Percentiles rank a stretch among this genome's conserved stretches.
These are phyloP conservation scores for Pythium folliculosum DNA, from an alignment of 352 stramenopile genomes.

Conservation along the genomic window DNA sequence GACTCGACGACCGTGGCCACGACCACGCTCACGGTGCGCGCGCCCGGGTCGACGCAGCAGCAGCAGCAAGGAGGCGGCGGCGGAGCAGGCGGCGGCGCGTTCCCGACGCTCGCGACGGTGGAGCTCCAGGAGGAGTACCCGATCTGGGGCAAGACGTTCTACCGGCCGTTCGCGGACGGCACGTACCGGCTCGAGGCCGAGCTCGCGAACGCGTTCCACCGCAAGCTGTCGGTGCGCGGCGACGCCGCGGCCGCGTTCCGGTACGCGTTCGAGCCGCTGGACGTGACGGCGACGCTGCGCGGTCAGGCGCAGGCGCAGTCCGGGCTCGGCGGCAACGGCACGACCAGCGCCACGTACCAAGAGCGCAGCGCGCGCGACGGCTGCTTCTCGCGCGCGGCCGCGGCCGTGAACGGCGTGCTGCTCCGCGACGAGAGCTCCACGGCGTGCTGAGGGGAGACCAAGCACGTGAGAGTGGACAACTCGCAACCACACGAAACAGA, in stretches of 20 bases:
- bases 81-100: background rate
- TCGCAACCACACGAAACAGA: no score
- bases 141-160: conserved; percentile 47
- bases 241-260: conserved; percentile 25
- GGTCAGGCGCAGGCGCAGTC: conserved; percentile 38
- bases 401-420: conserved; percentile 23
- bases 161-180: conserved; percentile 34
- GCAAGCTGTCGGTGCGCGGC: conserved; percentile 20
- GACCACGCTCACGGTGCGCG: conserved; percentile 29
- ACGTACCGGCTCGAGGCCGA: conserved; percentile 48
- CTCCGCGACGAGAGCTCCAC: conserved; percentile 28
- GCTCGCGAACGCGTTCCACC: conserved; percentile 47
- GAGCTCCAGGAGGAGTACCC: conserved; percentile 53
- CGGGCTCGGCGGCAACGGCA: conserved; percentile 41
- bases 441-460: conserved; percentile 8
- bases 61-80: conserved; percentile 16
- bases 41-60: conserved; percentile 9
- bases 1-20: conserved; percentile 40
- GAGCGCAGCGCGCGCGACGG: conserved; percentile 28
- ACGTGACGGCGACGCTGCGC: conserved; percentile 34
- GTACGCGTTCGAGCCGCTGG: conserved; percentile 28
- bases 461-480: no score
- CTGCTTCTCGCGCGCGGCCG: conserved; percentile 39
- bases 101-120: conserved; percentile 23
- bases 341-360: conserved; percentile 27